phyloP scores from a whole-genome alignment of 2,329 filamentous ascomycete species.

The Aspergillus puulaauensis region DNA sequence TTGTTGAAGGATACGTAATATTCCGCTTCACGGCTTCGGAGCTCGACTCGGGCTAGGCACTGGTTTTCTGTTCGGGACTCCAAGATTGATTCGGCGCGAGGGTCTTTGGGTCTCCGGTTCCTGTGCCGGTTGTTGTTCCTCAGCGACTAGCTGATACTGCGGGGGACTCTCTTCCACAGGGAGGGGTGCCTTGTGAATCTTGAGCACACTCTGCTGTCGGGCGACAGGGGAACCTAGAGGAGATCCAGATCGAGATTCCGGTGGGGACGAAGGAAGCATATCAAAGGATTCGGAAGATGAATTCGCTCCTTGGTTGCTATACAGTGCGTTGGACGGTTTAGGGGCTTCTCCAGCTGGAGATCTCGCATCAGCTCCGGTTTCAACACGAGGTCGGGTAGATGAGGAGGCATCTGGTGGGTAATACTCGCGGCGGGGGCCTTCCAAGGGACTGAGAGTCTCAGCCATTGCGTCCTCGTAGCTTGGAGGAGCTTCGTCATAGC shows the following conservation, averaged over 20 bases:
- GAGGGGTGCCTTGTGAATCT: slow-evolving; percentile 24
- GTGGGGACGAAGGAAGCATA: slow-evolving; percentile 38
- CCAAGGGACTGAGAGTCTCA: slow-evolving; percentile 70
- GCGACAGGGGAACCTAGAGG: slow-evolving; percentile 30
- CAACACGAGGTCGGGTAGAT: slow-evolving; percentile 26
- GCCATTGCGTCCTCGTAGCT: slow-evolving; percentile 94
- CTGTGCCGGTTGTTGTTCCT: slow-evolving; percentile 12
- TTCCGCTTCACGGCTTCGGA: background rate
- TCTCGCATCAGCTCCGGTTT: slow-evolving; percentile 40
- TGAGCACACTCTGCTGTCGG: slow-evolving; percentile 34
- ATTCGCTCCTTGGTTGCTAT: slow-evolving; percentile 21
- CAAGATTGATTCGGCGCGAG: slow-evolving; percentile 34
- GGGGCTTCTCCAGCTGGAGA: slow-evolving; percentile 32
- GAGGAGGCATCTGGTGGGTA: slow-evolving; percentile 42
- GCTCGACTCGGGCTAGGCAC: slow-evolving; percentile 29
- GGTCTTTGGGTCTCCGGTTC: slow-evolving; percentile 19
- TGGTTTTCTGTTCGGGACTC: slow-evolving; percentile 39
- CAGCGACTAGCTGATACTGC: slow-evolving; percentile 30
- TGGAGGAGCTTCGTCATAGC: slow-evolving; percentile 74
- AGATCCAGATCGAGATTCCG: slow-evolving; percentile 35
- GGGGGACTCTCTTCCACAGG: slow-evolving; percentile 31
- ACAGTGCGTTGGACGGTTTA: slow-evolving; percentile 26
- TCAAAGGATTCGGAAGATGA: slow-evolving; percentile 41
- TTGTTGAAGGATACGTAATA: background rate
- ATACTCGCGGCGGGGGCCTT: slow-evolving; percentile 62